Percentiles rank a stretch among this genome's conserved stretches.
phyloP scores from a whole-genome alignment of 2,329 filamentous ascomycete genomes.

The Venturia asperata region DNA sequence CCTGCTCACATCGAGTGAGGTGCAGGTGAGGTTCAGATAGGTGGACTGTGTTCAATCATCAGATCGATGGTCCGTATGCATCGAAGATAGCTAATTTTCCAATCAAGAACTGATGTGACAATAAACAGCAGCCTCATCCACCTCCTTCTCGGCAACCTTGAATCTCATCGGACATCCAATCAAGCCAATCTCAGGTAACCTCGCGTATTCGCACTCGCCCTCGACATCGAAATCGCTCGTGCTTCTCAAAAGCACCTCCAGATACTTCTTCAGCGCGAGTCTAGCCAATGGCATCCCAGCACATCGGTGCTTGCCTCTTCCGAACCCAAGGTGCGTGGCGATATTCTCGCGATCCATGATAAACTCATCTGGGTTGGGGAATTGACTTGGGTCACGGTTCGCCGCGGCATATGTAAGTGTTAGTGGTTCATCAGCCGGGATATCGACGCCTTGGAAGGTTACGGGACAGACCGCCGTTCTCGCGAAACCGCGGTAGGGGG shows the following conservation, averaged over 20 bases:
- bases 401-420: slow-evolving; percentile 18
- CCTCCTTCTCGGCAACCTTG: background rate
- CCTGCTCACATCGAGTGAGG: too few relatives aligned
- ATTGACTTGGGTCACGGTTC: slow-evolving; percentile 15
- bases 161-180: slow-evolving; percentile 18
- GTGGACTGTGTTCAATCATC: too few relatives aligned
- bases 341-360: slow-evolving; percentile 18
- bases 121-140: background rate
- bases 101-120: slow-evolving; percentile 4
- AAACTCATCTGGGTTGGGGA: slow-evolving; percentile 17
- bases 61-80: too few relatives aligned
- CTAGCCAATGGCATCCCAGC: slow-evolving; percentile 18
- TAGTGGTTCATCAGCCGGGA: slow-evolving; percentile 13
- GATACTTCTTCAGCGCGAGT: slow-evolving; percentile 13
- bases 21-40: background rate
- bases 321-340: slow-evolving; percentile 17
- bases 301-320: slow-evolving; percentile 19
- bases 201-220: slow-evolving; percentile 15
- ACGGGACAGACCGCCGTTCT: slow-evolving; percentile 19
- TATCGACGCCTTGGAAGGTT: slow-evolving; percentile 1
- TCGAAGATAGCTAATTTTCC: too few relatives aligned
- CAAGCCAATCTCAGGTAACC: slow-evolving; percentile 19
- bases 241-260: slow-evolving; percentile 1
- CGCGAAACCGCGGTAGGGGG: slow-evolving; percentile 22
- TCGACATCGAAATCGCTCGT: slow-evolving; percentile 14